A percentile compares a stretch with the other conserved stretches of the same genome.
phyloP scores from a whole-genome alignment of 2,329 filamentous ascomycete genomes.

The Paraphoma chrysanthemicola region DNA sequence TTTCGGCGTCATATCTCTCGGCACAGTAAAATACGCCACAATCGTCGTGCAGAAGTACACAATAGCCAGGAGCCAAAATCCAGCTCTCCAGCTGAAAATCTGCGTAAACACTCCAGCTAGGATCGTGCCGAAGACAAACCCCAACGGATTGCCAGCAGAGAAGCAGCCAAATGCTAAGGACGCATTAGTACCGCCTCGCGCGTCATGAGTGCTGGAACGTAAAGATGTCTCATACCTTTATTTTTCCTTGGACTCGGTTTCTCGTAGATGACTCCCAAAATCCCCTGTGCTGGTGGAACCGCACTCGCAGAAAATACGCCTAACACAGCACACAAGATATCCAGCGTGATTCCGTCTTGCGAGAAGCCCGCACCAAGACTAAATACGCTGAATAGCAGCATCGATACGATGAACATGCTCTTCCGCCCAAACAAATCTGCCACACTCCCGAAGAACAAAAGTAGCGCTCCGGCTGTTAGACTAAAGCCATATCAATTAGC shows the following conservation, averaged over 20 bases:
- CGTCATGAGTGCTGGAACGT: neutral
- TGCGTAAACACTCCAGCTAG: constrained; percentile 68
- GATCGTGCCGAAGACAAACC: constrained; percentile 65
- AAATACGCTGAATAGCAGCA: constrained; percentile 65
- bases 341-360: constrained; percentile 64
- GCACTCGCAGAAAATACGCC: constrained; percentile 70
- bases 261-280: constrained; percentile 69
- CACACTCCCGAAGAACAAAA: constrained; percentile 70
- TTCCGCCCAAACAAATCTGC: constrained; percentile 73
- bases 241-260: constrained; percentile 69
- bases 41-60: constrained; percentile 67
- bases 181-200: neutral
- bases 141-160: constrained; percentile 63
- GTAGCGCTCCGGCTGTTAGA: constrained; percentile 68
- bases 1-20: constrained; percentile 59
- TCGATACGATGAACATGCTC: constrained; percentile 64
- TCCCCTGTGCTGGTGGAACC: constrained; percentile 69
- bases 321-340: constrained; percentile 68
- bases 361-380: constrained; percentile 67
- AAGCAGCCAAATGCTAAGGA: constrained; percentile 66
- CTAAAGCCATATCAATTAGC: constrained; percentile 33
- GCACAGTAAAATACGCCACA: constrained; percentile 67
- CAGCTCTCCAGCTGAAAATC: constrained; percentile 68
- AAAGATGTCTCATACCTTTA: constrained; percentile 23
- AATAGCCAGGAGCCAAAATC: constrained; percentile 68